Evolutionary conservation across 768 basidiomycete genomes (phyloP).

Genomic region (Russula dissimulans): DNA sequence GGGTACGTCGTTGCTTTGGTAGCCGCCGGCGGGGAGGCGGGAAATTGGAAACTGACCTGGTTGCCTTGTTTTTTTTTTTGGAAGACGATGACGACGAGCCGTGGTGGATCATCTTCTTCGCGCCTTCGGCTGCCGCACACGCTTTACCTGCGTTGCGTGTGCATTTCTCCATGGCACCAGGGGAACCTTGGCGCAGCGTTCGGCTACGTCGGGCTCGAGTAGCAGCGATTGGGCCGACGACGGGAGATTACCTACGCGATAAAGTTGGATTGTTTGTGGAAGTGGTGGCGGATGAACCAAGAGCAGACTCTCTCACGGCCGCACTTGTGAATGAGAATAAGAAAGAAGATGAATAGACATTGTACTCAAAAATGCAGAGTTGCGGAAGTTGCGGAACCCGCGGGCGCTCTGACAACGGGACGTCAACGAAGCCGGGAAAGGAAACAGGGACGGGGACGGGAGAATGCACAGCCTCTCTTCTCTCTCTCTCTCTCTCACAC

Average conservation of each 20-base stretch:
- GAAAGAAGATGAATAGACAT: background rate
- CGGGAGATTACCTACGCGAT: conserved; percentile 41
- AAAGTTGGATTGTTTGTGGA: conserved; percentile 41
- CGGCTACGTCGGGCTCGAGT: conserved; percentile 22
- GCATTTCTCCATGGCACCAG: conserved; percentile 33
- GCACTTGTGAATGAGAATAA: conserved; percentile 21
- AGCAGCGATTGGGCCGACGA: conserved; percentile 66
- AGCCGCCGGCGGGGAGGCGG: background rate
- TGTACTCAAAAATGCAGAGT: no score
- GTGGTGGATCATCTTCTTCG: conserved; percentile 73
- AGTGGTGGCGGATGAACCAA: conserved; percentile 47
- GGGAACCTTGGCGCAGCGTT: background rate
- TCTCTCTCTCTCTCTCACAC: background rate
- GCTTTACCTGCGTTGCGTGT: conserved; percentile 41
- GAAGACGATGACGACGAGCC: background rate
- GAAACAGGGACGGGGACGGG: no score
- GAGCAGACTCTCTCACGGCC: conserved; percentile 38
- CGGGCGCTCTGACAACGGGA: no score
- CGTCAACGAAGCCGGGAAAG: background rate
- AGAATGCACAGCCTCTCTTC: no score
- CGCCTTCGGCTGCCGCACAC: conserved; percentile 59
- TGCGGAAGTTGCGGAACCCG: no score
- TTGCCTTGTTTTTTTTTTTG: background rate
- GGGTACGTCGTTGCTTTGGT: background rate
- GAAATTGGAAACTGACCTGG: background rate